Evolutionary conservation across 768 basidiomycete genomes (phyloP).

Genomic region (Tremella fuciformis): DNA sequence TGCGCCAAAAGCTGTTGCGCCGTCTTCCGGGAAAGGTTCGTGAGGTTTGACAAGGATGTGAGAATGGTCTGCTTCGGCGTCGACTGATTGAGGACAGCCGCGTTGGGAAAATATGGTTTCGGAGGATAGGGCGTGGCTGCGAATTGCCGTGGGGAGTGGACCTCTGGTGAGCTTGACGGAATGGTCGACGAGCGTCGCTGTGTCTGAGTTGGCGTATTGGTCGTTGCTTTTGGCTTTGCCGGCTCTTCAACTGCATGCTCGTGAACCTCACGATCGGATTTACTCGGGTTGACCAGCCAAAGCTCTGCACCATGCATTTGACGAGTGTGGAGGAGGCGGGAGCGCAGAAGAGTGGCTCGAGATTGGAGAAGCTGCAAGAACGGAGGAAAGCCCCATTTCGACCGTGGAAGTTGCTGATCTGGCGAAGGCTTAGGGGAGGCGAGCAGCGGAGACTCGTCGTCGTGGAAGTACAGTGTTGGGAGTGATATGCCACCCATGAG

Average conservation of each 20-base stretch:
- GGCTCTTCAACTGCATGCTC: conserved; percentile 56
- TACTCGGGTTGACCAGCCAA: conserved; percentile 87
- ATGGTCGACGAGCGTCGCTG: conserved; percentile 9
- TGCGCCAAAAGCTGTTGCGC: conserved; percentile 94
- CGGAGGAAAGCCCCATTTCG: conserved; percentile 79
- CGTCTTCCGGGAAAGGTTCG: conserved; percentile 84
- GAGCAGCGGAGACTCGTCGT: conserved; percentile 74
- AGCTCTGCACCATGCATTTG: conserved; percentile 64
- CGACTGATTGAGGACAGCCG: conserved; percentile 19
- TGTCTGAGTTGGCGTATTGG: conserved; percentile 16
- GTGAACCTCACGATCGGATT: conserved; percentile 88
- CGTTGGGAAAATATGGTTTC: conserved; percentile 31
- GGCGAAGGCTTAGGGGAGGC: conserved; percentile 17
- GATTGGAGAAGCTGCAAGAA: conserved; percentile 70
- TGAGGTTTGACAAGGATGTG: conserved; percentile 92
- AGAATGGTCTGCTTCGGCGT: conserved; percentile 59
- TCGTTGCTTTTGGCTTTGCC: conserved; percentile 11
- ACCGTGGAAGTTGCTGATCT: conserved; percentile 18
- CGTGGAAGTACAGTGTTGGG: conserved; percentile 90
- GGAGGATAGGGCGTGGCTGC: conserved; percentile 33
- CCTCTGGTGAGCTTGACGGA: not conserved
- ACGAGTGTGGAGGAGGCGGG: conserved; percentile 57
- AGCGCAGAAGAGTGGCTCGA: conserved; percentile 79
- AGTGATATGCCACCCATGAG: conserved; percentile 58
- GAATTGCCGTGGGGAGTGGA: not conserved